Evolutionary conservation across 2,329 filamentous ascomycete genomes (phyloP).

Genomic region (Sphaerulina musiva): DNA sequence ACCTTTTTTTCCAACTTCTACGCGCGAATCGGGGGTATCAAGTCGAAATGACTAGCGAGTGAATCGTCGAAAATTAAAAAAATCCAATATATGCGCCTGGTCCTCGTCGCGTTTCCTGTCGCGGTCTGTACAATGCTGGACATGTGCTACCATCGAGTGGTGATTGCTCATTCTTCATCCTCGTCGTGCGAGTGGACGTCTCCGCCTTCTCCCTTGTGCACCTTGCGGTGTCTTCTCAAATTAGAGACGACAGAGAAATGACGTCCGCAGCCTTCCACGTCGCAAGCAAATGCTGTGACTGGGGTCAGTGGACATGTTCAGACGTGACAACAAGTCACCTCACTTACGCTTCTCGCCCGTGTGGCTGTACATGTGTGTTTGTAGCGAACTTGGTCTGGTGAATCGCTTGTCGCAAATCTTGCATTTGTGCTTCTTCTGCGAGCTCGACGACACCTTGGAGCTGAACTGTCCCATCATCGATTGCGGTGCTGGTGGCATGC

Average conservation of each 20-base stretch:
- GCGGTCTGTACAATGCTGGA: conserved; percentile 14
- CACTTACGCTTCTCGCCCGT: conserved; percentile 94
- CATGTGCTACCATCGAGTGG: neutral
- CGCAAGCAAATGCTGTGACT: conserved; percentile 74
- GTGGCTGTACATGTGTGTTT: conserved; percentile 98
- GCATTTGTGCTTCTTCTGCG: conserved; percentile 99
- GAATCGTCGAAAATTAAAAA: conserved; percentile 25
- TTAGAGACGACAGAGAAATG: conserved; percentile 98
- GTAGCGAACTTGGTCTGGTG: conserved; percentile 84
- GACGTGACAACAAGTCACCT: neutral
- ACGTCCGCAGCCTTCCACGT: conserved; percentile 88
- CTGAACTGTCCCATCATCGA: conserved; percentile 99
- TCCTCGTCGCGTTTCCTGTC: neutral
- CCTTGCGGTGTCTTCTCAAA: conserved; percentile 86
- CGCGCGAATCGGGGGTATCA: conserved; percentile 29
- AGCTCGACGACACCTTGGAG: conserved; percentile 90
- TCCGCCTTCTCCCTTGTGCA: conserved; percentile 69
- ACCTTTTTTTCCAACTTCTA: neutral
- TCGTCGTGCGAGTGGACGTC: conserved; percentile 46
- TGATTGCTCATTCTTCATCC: conserved; percentile 28
- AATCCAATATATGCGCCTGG: conserved; percentile 14
- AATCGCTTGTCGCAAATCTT: conserved; percentile 98
- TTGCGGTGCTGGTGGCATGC: conserved; percentile 73
- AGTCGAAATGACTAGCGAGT: conserved; percentile 29
- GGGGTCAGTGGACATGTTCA: neutral